Percentiles rank a stretch among this genome's conserved stretches.
Evolutionary conservation across 75 land plant species (phyloP).

Genomic region (Pinus taeda): DNA sequence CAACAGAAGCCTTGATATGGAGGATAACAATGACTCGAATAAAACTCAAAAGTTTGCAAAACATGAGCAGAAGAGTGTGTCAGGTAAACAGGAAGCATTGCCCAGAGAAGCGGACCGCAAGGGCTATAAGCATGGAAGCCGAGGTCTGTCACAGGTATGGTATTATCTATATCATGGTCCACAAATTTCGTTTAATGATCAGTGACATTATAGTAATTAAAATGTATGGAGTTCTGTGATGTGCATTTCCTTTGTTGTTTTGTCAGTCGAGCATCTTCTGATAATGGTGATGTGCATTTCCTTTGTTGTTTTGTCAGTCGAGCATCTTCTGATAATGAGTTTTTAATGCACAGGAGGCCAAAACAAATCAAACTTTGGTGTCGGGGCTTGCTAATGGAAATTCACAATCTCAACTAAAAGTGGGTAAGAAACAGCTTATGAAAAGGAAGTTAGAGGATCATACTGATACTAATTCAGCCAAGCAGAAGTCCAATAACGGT

Average conservation of each 20-base stretch:
- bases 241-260: background rate
- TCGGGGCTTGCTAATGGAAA: background rate
- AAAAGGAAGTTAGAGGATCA: conserved; percentile 6
- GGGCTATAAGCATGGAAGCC: background rate
- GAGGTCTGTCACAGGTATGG: background rate
- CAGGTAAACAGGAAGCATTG: background rate
- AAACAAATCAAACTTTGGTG: background rate
- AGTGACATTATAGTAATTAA: too few relatives aligned
- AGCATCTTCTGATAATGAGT: background rate
- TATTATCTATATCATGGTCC: background rate
- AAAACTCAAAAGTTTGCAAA: background rate
- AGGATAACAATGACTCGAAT: background rate
- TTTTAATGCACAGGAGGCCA: conserved; percentile 1
- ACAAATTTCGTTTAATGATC: background rate
- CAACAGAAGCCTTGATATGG: background rate
- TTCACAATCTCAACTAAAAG: background rate
- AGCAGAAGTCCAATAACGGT: background rate
- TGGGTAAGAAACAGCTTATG: conserved; percentile 4
- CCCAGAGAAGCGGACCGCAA: background rate
- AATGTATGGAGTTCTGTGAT: too few relatives aligned
- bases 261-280: background rate
- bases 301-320: background rate
- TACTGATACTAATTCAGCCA: conserved; percentile 6
- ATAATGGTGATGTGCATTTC: background rate
- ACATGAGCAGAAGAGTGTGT: background rate